Evolutionary conservation across 2,329 filamentous ascomycete genomes (phyloP), one percentile per base, ranked within the genome.

Genomic region (Chaetomium olivaceum): DNA sequence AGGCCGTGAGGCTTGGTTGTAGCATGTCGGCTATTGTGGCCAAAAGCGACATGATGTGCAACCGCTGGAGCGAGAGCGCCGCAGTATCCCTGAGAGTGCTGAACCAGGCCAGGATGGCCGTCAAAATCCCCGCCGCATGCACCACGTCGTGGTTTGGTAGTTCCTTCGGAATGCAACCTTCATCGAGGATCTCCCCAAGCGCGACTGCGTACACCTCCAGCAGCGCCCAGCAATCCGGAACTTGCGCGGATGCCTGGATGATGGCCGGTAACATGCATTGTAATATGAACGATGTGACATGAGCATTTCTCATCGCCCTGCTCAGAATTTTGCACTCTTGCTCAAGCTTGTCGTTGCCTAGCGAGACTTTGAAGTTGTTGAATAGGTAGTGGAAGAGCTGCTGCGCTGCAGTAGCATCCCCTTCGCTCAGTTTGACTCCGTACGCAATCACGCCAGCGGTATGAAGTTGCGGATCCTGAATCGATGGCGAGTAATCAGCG

Each of bases 321-420:
- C 74, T 74, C 23, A 87, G 70, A 59, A 86, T 80, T 5, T 64
- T 69, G 31, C 78, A 74, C 70, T 87, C 82, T 6, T 81, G 78
- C 6, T 71, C 72, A n/a, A 87, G 76, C 59, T 78, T 80, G 63
- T 81, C 77, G 64, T 82, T 82, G 52, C 80, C 79, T 2, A 87
- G 73, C 0, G 84, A 82, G 61, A 82, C 76, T 71, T 86, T 86
- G 72, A 86, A 85, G 73, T 83, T 86, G 69, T 84, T 84, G 71
- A 82, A 83, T 2, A 88, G 77, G 64, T 85, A 84, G 72, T 83
- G 83, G 71, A 87, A 88, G 3, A 87, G 78, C 61, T 82, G 80
- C 21, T 81, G 78, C 6, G 75, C 74, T 4, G 81, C 81, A 33
- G 78, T 79, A 1, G 74, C 70, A 62, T 87, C 85, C 1, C 80